Evolutionary conservation across 345 rosid genomes (phyloP), one percentile per base, ranked within the genome.

Genomic region (Cardamine resedifolia): DNA sequence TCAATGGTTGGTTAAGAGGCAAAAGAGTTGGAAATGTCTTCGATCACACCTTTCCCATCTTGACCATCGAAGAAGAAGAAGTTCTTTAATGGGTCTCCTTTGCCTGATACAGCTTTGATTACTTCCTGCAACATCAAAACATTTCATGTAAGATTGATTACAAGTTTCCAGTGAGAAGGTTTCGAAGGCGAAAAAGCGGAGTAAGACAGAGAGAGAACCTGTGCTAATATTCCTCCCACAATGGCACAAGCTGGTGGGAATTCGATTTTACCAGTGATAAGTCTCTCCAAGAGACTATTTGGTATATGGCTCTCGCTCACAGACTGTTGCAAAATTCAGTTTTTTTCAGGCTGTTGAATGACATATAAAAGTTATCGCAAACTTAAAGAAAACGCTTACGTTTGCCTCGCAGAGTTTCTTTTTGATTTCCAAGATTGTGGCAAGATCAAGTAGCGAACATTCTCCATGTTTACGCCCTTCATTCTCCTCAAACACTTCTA

Each of bases 201-300:
- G 43, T n/a, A 16, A 4, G n/a, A 7, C 34, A 7, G 57, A 62
- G 73, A 77, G 21, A 12, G 26, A 64, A 90, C 98, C 98, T 95
- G 99, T 68, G 98, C 99, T 33, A 91, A 85, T 66, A 86, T 83
- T 70, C 99, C 99, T 60, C 99, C 97, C 2, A 95, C 69, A 72
- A 95, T 81, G 38, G 97, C 97, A 85, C 99, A 95, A 41, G 87
- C 93, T 3, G 96, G 90, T 72, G 97, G 94, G 70, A 85, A 95
- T 78, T 91, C 96, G 33, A 58, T 74, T 21, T 65, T 65, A 59
- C 79, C 82, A 4, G 20, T 50, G 53, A 88, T 77, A 75, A 95
- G 82, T 72, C 99, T 89, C 73, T 89, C 96, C 31, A 95, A 81
- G 34, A 91, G 84, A 58, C 75, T 52, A 76, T 88, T 80, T 5